Conservation (phyloP, 768 basidiomycete species). For the Serpula lacrymans region DNA sequence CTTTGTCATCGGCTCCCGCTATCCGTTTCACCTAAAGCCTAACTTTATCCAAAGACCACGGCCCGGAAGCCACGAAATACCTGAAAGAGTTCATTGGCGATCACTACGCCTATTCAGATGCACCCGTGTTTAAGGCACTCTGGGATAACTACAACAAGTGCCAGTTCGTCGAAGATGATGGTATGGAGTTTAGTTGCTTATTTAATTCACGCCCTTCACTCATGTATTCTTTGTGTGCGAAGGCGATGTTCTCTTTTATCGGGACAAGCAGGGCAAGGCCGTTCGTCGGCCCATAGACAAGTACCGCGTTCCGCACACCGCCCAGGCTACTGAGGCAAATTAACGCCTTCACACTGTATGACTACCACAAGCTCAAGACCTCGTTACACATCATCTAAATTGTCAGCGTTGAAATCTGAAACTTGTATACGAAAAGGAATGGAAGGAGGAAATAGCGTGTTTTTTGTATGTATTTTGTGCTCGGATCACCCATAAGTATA, state of each 20-base stretch:
- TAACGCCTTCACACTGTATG: too few relatives aligned
- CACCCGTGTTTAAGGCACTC: conserved; percentile 26
- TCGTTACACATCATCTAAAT: too few relatives aligned
- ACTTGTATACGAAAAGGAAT: too few relatives aligned
- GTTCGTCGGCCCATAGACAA: conserved; percentile 30
- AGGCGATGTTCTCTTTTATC: conserved; percentile 15
- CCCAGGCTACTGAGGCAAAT: too few relatives aligned
- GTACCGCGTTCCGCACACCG: conserved; percentile 7
- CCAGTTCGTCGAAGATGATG: conserved; percentile 33
- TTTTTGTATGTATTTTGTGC: too few relatives aligned
- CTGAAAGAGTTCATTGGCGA: conserved; percentile 27
- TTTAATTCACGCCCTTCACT: too few relatives aligned
- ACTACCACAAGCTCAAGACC: too few relatives aligned
- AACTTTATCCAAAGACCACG: conserved; percentile 17
- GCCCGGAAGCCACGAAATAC: conserved; percentile 25
- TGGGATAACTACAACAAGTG: conserved; percentile 33
- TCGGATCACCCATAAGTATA: too few relatives aligned
- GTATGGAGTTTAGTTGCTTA: too few relatives aligned
- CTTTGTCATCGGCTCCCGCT: not conserved
- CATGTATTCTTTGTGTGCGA: too few relatives aligned
- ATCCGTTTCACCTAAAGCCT: not conserved
- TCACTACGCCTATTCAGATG: conserved; percentile 24
- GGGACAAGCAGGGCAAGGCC: conserved; percentile 39
- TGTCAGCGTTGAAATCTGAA: too few relatives aligned
- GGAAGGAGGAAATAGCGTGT: too few relatives aligned